These are phyloP conservation scores for Diplodia sapinea DNA, from an alignment of 2,329 filamentous ascomycete species.

Conservation along the genomic window DNA sequence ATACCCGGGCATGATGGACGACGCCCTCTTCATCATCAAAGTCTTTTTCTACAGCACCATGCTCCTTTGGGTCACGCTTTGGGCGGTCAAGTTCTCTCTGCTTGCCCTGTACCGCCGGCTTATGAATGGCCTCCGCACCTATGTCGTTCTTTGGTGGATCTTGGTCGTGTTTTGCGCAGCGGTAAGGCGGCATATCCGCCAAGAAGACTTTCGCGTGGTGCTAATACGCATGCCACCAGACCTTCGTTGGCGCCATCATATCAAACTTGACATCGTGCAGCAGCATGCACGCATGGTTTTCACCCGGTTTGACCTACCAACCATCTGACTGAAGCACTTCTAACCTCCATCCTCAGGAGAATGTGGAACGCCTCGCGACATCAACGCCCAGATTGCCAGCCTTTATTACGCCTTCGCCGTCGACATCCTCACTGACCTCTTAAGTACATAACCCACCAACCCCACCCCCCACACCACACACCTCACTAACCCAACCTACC, in stretches of 20 bases:
- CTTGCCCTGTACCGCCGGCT: slow-evolving; percentile 50
- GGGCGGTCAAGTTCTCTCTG: slow-evolving; percentile 50
- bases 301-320: slow-evolving; percentile 29
- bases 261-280: slow-evolving; percentile 45
- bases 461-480: neutral
- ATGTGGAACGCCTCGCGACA: slow-evolving; percentile 41
- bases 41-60: slow-evolving; percentile 50
- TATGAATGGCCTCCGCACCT: slow-evolving; percentile 42
- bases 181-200: slow-evolving; percentile 36
- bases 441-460: slow-evolving; percentile 37
- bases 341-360: slow-evolving; percentile 29
- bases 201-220: neutral
- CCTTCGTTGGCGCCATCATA: slow-evolving; percentile 47
- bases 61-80: slow-evolving; percentile 49
- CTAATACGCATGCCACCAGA: slow-evolving; percentile 35
- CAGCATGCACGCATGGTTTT: slow-evolving; percentile 48
- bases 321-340: neutral
- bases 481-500: neutral
- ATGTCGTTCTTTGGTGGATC: slow-evolving; percentile 47
- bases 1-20: slow-evolving; percentile 42
- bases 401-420: slow-evolving; percentile 47
- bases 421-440: slow-evolving; percentile 46
- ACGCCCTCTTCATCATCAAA: slow-evolving; percentile 43
- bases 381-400: slow-evolving; percentile 42
- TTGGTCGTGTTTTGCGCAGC: slow-evolving; percentile 44